Evolutionary conservation across 371 early-diverging fungal genomes (phyloP), one percentile per base, ranked within the genome.

Genomic region (Circinella minor): DNA sequence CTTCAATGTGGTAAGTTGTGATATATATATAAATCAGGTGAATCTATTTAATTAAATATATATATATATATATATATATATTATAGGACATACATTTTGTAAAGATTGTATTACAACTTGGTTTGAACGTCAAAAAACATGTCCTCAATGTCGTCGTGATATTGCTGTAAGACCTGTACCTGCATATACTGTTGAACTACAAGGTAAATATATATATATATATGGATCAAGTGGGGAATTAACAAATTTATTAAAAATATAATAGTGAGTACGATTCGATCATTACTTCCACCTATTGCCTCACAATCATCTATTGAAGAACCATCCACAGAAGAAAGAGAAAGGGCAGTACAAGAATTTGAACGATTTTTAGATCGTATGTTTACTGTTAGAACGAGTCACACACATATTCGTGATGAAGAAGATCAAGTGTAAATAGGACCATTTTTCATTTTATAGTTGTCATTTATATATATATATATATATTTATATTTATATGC

Each of bases 361-460:
- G 68, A 68, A 14, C 36, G 15, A 5, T 20, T 47, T 5, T 49
- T 60, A 37, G 61, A 49, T 8, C 37, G 37, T 6, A 18, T 68
- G 9, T 68, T 68, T 20, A 49, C 68, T n/a, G 37, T 47, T n/a
- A 18, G 37, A 10, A 48, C 36, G 6, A 18, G 51, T 11, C 39
- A 36, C 34, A 36, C 37, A 4, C 61, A 27, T 51, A 61, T 68
- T 5, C 61, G 47, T 5, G 68, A 68, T 68, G 61, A 39, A 36
- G 62, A 68, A 17, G 68, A 68, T 49, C 37, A 37, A 14, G 68
- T 68, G 68, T 68, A 68, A 49, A 48, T 60, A 20, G n/a, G n/a
- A 15, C 34, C 34, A 17, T 11, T 34, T 57, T 18, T n/a, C n/a
- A n/a, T n/a, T 34, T 8, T 27, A 43, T 34, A 6, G 8, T 37